Evolutionary conservation across 2,329 filamentous ascomycete genomes (phyloP), one percentile per base, ranked within the genome.

Genomic region (Pleomassaria siparia): DNA sequence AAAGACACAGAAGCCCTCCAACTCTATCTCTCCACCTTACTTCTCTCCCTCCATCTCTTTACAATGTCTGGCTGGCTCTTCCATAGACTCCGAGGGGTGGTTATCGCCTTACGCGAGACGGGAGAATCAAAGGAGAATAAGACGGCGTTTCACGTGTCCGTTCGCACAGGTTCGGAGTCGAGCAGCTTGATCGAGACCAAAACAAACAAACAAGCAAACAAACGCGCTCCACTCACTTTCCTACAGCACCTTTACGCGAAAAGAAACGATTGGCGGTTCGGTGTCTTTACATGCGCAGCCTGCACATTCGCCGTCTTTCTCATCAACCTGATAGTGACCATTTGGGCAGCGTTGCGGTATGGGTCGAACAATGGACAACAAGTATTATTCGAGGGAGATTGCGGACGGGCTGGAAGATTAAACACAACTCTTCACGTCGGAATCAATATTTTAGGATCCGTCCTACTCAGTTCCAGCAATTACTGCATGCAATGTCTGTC

Each of bases 401-500:
- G 41, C n/a, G 16, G n/a, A 3, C 18, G 28, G 21, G 41, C 29
- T 3, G 18, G 41, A 9, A 29, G 30, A 36, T 9, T 32, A n/a
- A 44, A 44, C n/a, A 44, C 20, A 21, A 30, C 26, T 5, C 28
- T 44, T 13, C 41, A 44, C 26, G 21, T 44, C 4, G 26, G 18
- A 3, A 44, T 44, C 28, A 44, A 44, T 21, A n/a, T 36, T 33
- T 21, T 44, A 4, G 29, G 41, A 3, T 25, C 41, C 8, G 12
- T 44, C 10, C 21, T 44, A 2, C 41, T 44, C 21, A 29, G 18
- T 25, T 30, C 41, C 9, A 44, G 41, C n/a, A 44, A 44, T 44
- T 44, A 44, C 15, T 44, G 41, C 41, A 39, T 45, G 32, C 43
- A 40, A 45, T 45, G 33, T 30, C 22, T n/a, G 41, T 64, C 16